A percentile compares a stretch with the other conserved stretches of the same genome.
phyloP scores from a whole-genome alignment of 2,329 filamentous ascomycete species.

The Hypoxylon sp. region DNA sequence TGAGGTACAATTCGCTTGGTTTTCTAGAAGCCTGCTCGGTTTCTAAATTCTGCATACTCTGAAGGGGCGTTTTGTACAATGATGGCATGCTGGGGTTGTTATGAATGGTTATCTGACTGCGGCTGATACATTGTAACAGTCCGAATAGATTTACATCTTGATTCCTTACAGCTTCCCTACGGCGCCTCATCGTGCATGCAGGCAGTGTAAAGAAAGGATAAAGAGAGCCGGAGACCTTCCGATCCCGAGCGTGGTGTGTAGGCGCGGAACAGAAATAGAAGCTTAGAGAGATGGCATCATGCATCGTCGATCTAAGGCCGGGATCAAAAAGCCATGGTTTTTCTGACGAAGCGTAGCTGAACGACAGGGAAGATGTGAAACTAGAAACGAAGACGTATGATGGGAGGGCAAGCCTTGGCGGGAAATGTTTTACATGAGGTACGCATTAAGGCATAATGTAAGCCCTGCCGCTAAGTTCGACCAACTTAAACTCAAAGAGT shows the following conservation, averaged over 20 bases:
- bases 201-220: constrained; percentile 13
- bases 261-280: constrained; percentile 44
- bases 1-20: background rate
- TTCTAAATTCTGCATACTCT: constrained; percentile 2
- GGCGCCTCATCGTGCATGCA: constrained; percentile 1
- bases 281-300: constrained; percentile 36
- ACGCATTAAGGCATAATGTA: background rate
- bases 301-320: constrained; percentile 40
- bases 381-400: constrained; percentile 24
- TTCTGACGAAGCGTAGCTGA: constrained; percentile 23
- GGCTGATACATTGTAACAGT: background rate
- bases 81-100: background rate
- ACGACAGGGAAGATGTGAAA: constrained; percentile 27
- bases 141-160: background rate
- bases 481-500: constrained; percentile 2
- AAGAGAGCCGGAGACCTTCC: constrained; percentile 19
- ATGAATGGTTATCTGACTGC: background rate
- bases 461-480: constrained; percentile 9
- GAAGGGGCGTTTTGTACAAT: background rate
- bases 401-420: constrained; percentile 12
- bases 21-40: constrained; percentile 9
- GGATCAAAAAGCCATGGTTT: constrained; percentile 24
- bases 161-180: constrained; percentile 2
- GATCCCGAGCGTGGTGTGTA: constrained; percentile 25
- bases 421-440: constrained; percentile 15